Percentiles rank a stretch among this genome's conserved stretches.
phyloP scores from a whole-genome alignment of 192 early-diverging fungal species.

The Borealophlyctis nickersoniae region DNA sequence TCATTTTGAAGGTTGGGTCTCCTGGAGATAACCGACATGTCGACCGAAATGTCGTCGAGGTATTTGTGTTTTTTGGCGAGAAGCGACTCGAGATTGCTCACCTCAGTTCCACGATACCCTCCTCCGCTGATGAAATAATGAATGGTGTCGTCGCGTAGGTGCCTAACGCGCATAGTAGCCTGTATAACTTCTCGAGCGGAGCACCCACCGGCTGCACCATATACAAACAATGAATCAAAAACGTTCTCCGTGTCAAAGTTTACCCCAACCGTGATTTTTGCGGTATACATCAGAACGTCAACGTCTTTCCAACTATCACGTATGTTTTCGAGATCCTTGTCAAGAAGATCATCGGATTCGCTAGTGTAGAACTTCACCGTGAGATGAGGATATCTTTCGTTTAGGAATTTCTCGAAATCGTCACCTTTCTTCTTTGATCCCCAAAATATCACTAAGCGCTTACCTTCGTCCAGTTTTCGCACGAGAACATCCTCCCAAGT shows the following conservation, averaged over 20 bases:
- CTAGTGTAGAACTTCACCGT: conserved; percentile 9
- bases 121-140: conserved; percentile 13
- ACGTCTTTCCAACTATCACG: conserved; percentile 7
- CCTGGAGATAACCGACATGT: conserved; percentile 4
- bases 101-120: background rate
- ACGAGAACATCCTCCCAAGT: conserved; percentile 7
- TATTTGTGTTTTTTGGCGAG: conserved; percentile 4
- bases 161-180: conserved; percentile 3
- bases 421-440: conserved; percentile 11
- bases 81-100: background rate
- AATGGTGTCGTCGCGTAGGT: conserved; percentile 5
- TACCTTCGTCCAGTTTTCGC: background rate
- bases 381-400: background rate
- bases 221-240: conserved; percentile 12
- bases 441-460: conserved; percentile 11
- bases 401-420: conserved; percentile 4
- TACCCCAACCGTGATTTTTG: conserved; percentile 9
- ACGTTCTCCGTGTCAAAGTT: conserved; percentile 11
- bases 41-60: conserved; percentile 5
- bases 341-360: conserved; percentile 6
- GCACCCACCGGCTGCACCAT: conserved; percentile 4
- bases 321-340: conserved; percentile 9
- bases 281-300: conserved; percentile 11
- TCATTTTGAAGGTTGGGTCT: background rate
- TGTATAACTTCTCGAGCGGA: conserved; percentile 9